Evolutionary conservation across 768 basidiomycete genomes (phyloP).

Genomic region (Leucogyrophana mollusca): DNA sequence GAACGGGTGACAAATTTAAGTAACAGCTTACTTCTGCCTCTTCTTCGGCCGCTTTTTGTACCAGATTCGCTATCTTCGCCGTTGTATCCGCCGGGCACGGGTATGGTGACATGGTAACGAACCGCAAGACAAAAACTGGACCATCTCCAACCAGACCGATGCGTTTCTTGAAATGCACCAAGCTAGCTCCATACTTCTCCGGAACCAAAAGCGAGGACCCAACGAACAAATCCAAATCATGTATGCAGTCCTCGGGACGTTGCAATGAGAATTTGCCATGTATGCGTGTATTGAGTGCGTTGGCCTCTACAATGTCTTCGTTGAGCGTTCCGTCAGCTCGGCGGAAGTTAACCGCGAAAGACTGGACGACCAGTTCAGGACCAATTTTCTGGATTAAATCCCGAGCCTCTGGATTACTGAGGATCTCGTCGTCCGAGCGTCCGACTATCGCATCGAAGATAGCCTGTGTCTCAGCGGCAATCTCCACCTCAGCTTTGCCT

Average conservation of each 20-base stretch:
- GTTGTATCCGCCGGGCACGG: not conserved
- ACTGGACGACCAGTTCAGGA: conserved; percentile 44
- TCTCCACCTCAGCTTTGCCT: conserved; percentile 7
- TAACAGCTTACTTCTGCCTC: conserved; percentile 19
- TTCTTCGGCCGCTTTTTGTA: conserved; percentile 19
- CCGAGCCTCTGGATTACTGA: conserved; percentile 24
- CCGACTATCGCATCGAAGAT: conserved; percentile 34
- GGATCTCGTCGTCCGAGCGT: conserved; percentile 27
- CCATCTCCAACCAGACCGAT: conserved; percentile 28
- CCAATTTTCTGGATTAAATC: conserved; percentile 28
- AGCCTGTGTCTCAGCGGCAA: conserved; percentile 29
- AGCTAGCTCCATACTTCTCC: conserved; percentile 32
- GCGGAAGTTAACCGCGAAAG: conserved; percentile 42
- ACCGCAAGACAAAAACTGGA: conserved; percentile 25
- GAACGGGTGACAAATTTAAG: not conserved
- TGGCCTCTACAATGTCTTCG: conserved; percentile 39
- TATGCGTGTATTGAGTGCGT: conserved; percentile 37
- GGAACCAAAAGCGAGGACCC: conserved; percentile 31
- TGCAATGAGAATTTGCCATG: conserved; percentile 38
- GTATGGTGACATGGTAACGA: conserved; percentile 33
- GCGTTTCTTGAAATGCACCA: conserved; percentile 35
- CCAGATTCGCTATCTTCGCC: conserved; percentile 11
- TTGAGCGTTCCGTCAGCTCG: conserved; percentile 25
- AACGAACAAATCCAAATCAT: conserved; percentile 25
- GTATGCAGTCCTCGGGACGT: conserved; percentile 18